Base-by-base conservation (phyloP, 768 basidiomycete genomes). In the Lactarius quietus region DNA sequence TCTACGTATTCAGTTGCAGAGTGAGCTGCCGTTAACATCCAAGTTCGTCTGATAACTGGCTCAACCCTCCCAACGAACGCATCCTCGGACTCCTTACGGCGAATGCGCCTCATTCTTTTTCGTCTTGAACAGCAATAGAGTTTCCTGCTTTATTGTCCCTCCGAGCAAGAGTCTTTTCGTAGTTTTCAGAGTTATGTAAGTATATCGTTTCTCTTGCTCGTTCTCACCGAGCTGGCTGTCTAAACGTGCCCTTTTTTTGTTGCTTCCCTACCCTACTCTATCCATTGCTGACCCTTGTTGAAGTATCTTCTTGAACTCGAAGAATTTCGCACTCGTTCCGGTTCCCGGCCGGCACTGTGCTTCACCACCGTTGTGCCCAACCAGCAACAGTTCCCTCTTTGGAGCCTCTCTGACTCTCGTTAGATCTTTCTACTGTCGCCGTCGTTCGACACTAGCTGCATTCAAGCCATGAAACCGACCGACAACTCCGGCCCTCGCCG, bases 361-460 rank as follows among this genome's bases (percentile, higher is more conserved):
- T 54, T 54, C 65, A 61, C 51, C 65, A 62, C 23, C 38, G 26
- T 59, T 62, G 56, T 66, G 57, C 39, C 33, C 55, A 29, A 38
- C 61, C 23, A 54, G 28, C 56, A 61, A 57, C 64, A 35, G 55
- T 68, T 58, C 56, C 64, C 41, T 55, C 41, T 64, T 67, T 45
- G 59, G 60, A 56, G 53, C 35, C 17, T 26, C 43, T 12, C 58
- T 41, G n/a, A 59, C 43, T 23, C 41, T 43, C 26, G 33, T 43
- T 29, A 43, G 39, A n/a, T 59, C 41, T 17, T 39, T 36, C 58
- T 48, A 26, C 53, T 38, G 79, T 75, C 84, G 81, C 72, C 81
- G 77, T 68, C 76, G 75, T 67, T 81, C 82, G 70, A 80, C 82
- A 69, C 83, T 85, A 68, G 68, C 67, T 31, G 56, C 57, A 55